A percentile compares a stretch with the other conserved stretches of the same genome.
These are phyloP conservation scores for Agroathelia rolfsii DNA, from an alignment of 1,284 basidiomycete genomes.

Conservation along the genomic window DNA sequence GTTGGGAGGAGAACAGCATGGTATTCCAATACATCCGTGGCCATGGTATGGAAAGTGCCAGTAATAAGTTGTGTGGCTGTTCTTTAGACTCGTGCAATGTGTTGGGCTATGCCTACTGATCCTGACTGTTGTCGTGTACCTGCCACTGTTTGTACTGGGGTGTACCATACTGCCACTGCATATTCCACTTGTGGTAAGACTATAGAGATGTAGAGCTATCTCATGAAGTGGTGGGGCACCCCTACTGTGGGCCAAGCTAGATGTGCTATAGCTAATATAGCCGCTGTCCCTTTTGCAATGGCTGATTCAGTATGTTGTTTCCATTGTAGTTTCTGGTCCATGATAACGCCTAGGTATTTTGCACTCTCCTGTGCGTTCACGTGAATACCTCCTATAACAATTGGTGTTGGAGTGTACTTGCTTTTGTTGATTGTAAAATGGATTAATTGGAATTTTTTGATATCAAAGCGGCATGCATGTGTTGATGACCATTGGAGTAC, in stretches of 20 bases:
- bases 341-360: conserved; percentile 12
- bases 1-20: conserved; percentile 25
- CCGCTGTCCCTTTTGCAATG: conserved; percentile 9
- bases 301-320: conserved; percentile 6
- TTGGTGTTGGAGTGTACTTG: background rate
- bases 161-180: conserved; percentile 9
- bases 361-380: background rate
- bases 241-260: conserved; percentile 5
- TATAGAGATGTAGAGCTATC: conserved; percentile 7
- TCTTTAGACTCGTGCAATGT: conserved; percentile 26
- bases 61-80: conserved; percentile 21
- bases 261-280: conserved; percentile 4
- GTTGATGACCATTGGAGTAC: too few species aligned
- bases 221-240: background rate
- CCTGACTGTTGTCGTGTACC: too few species aligned
- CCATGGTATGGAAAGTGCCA: conserved; percentile 23
- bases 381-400: background rate
- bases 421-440: background rate
- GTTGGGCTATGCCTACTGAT: too few species aligned
- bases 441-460: background rate
- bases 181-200: conserved; percentile 11
- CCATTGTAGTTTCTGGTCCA: conserved; percentile 11
- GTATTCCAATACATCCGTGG: conserved; percentile 21
- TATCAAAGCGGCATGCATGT: conserved; percentile 9
- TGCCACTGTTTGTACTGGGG: background rate